A percentile compares a stretch with the other conserved stretches of the same genome.
Evolutionary conservation across 306 rosid genomes (phyloP).

Genomic region (Malus domestica): ASM211411v1 NC_041798.1:8151001-8151500

Average conservation of each 20-base stretch:
- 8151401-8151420: conserved; percentile 25
- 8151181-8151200: no score
- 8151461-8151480: conserved; percentile 42
- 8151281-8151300: background rate
- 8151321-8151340: conserved; percentile 35
- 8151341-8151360: conserved; percentile 31
- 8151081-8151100: no score
- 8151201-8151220: no score
- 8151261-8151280: no score
- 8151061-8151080: no score
- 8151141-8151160: no score
- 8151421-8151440: conserved; percentile 40
- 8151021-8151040: background rate
- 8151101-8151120: no score
- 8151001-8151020: no score
- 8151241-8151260: no score
- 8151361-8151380: conserved; percentile 29
- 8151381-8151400: conserved; percentile 29
- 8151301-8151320: conserved; percentile 19
- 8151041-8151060: background rate
- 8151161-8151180: no score
- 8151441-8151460: conserved; percentile 42
- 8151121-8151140: no score
- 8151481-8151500: conserved; percentile 17
- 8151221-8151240: no score